These are phyloP conservation scores for Podila horticola DNA, from an alignment of 192 early-diverging fungal species.

Conservation along the genomic window DNA sequence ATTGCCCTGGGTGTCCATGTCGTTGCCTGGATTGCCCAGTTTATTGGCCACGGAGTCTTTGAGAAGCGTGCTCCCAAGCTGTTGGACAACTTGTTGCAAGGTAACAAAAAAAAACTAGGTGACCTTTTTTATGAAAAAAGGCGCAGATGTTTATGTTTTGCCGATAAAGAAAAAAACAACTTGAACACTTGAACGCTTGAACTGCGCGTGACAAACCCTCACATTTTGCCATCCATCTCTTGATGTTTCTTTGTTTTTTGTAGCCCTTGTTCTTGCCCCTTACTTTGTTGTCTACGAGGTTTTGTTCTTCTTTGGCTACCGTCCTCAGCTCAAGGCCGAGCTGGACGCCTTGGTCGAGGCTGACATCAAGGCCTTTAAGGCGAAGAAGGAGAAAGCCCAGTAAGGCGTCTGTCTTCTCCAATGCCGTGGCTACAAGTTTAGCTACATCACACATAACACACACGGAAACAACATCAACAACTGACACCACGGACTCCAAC, in stretches of 20 bases:
- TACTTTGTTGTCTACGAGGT: conserved; percentile 94
- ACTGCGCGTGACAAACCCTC: not conserved
- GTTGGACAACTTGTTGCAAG: conserved; percentile 86
- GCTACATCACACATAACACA: not conserved
- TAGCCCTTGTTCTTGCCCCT: conserved; percentile 91
- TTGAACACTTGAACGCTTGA: not conserved
- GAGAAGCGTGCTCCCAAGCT: conserved; percentile 91
- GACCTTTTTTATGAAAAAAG: not conserved
- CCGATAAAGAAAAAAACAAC: not conserved
- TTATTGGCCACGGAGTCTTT: conserved; percentile 88
- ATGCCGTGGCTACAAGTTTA: not conserved
- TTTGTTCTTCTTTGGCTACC: conserved; percentile 86
- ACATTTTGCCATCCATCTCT: not conserved
- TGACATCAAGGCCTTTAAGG: conserved; percentile 63
- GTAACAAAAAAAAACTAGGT: conserved; percentile 38
- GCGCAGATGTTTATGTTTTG: not conserved
- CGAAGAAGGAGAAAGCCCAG: conserved; percentile 38
- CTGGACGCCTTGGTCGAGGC: conserved; percentile 66
- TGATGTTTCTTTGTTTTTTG: no score
- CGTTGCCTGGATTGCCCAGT: conserved; percentile 87
- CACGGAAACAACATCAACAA: not conserved
- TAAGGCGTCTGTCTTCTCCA: not conserved
- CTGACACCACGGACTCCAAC: no score
- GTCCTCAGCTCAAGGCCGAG: conserved; percentile 71
- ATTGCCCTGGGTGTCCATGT: conserved; percentile 73